phyloP scores from a whole-genome alignment of 2,329 filamentous ascomycete species.

The Clonostachys rhizophaga region DNA sequence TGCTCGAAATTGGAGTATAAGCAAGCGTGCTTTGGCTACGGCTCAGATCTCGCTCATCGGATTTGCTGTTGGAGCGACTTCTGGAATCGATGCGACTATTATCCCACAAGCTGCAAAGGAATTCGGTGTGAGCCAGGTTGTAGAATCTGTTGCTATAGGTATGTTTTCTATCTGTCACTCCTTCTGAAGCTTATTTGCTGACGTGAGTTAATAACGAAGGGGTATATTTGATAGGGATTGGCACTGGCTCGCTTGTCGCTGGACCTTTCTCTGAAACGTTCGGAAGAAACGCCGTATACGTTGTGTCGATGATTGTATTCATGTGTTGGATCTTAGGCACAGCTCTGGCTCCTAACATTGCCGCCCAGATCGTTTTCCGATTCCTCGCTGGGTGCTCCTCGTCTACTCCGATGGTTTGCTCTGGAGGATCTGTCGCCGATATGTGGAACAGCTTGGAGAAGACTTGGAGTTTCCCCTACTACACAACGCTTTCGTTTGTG shows the following conservation, averaged over 20 bases:
- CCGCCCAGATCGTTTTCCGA: conserved; percentile 36
- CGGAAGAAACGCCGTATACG: conserved; percentile 32
- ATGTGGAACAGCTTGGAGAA: conserved; percentile 25
- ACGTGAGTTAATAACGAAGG: conserved; percentile 6
- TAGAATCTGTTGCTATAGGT: conserved; percentile 42
- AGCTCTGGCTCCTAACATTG: conserved; percentile 34
- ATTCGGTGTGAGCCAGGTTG: conserved; percentile 42
- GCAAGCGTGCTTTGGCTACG: conserved; percentile 27
- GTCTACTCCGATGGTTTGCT: conserved; percentile 34
- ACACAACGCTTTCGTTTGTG: conserved; percentile 31
- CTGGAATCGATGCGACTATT: conserved; percentile 46
- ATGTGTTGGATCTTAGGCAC: conserved; percentile 39
- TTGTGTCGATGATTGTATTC: conserved; percentile 29
- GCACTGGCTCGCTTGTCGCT: conserved; percentile 23
- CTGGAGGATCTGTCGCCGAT: conserved; percentile 36
- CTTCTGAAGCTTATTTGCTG: conserved; percentile 12
- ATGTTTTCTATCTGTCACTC: conserved; percentile 2
- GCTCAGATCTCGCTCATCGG: conserved; percentile 39
- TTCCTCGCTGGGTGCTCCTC: conserved; percentile 41
- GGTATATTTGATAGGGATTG: too few species aligned
- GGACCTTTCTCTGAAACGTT: conserved; percentile 33
- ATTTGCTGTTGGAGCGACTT: conserved; percentile 43
- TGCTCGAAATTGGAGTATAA: conserved; percentile 38
- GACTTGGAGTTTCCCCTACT: conserved; percentile 36
- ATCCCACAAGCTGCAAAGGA: conserved; percentile 35